These are phyloP conservation scores for Cladosporium sp. DNA, from an alignment of 2,329 filamentous ascomycete genomes.

Conservation along the genomic window DNA sequence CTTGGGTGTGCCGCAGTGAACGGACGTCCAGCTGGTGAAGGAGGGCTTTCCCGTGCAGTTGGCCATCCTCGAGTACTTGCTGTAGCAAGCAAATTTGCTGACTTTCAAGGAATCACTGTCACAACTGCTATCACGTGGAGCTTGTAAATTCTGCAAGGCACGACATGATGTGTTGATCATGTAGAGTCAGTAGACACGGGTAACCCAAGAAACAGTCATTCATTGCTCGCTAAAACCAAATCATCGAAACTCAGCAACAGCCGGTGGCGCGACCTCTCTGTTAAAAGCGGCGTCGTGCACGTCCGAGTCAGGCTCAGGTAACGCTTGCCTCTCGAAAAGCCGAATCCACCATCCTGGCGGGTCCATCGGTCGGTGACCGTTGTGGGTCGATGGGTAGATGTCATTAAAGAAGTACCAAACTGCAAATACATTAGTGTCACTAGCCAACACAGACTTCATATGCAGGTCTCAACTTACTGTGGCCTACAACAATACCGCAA, in stretches of 20 bases:
- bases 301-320: conserved; percentile 20
- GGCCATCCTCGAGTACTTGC: too few relatives aligned
- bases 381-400: conserved; percentile 87
- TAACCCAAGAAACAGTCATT: not conserved
- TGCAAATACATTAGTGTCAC: conserved; percentile 21
- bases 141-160: too few relatives aligned
- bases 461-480: conserved; percentile 44
- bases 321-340: conserved; percentile 57
- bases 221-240: not conserved
- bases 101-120: too few relatives aligned
- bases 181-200: not conserved
- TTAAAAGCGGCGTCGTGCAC: conserved; percentile 26
- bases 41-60: too few relatives aligned
- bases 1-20: too few relatives aligned
- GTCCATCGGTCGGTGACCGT: conserved; percentile 76
- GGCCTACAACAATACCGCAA: conserved; percentile 87
- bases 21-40: too few relatives aligned
- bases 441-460: not conserved
- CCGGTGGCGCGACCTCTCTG: conserved; percentile 25
- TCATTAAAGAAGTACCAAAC: conserved; percentile 98
- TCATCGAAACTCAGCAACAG: conserved; percentile 20
- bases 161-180: too few relatives aligned
- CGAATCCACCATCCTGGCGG: conserved; percentile 86
- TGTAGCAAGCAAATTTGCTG: too few relatives aligned
- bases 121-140: too few relatives aligned